Evolutionary conservation across 345 rosid species (phyloP).

Genomic region (Gossypium longicalyx): DNA sequence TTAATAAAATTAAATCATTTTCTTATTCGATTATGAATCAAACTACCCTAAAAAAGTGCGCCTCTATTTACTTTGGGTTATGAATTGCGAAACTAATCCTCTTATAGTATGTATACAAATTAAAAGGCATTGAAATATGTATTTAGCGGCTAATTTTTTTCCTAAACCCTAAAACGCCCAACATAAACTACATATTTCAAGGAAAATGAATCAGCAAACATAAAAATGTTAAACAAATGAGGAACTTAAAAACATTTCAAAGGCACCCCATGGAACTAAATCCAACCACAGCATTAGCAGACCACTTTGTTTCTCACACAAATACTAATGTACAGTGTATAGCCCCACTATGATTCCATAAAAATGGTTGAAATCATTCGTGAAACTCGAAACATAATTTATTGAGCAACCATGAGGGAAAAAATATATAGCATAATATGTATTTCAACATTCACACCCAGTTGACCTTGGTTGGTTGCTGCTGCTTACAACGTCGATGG

Average conservation of each 20-base stretch:
- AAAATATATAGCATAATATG: background rate
- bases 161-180: too few relatives aligned
- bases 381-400: constrained; percentile 6
- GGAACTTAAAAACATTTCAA: background rate
- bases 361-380: constrained; percentile 19
- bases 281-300: too few relatives aligned
- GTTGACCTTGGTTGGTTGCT: constrained; percentile 39
- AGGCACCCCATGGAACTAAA: background rate
- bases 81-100: too few relatives aligned
- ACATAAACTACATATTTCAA: background rate
- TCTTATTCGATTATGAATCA: too few relatives aligned
- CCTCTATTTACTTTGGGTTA: too few relatives aligned
- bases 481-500: constrained; percentile 51
- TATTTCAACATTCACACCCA: constrained; percentile 50
- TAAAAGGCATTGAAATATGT: too few relatives aligned
- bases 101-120: too few relatives aligned
- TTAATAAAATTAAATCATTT: too few relatives aligned
- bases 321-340: constrained; percentile 39
- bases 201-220: background rate
- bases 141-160: too few relatives aligned
- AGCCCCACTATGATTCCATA: constrained; percentile 18
- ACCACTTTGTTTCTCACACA: constrained; percentile 26
- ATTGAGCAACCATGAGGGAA: constrained; percentile 6
- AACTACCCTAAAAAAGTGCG: too few relatives aligned
- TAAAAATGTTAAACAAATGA: constrained; percentile 13